Conservation (phyloP, 129 eudicot genomes). For the Oenanthe sinensis region DNA sequence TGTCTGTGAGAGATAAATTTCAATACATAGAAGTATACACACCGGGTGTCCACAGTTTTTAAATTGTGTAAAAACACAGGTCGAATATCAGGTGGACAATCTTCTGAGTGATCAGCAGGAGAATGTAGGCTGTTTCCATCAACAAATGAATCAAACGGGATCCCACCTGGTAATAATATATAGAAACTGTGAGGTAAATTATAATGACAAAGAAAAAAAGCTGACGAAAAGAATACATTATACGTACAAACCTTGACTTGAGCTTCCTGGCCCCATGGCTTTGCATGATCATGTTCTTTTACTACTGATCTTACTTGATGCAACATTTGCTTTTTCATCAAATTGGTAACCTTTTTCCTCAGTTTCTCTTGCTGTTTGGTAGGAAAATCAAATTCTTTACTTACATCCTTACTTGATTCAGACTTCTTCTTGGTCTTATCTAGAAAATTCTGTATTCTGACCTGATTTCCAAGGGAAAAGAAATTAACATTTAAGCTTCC, state of each 20-base stretch:
- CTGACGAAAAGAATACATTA: constrained; percentile 1
- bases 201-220: background rate
- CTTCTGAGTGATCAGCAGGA: constrained; percentile 65
- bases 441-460: constrained; percentile 58
- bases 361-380: constrained; percentile 43
- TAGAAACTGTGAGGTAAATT: background rate
- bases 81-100: constrained; percentile 81
- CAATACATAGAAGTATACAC: constrained; percentile 25
- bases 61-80: constrained; percentile 85
- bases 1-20: background rate
- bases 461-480: constrained; percentile 36
- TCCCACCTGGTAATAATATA: constrained; percentile 49
- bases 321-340: constrained; percentile 62
- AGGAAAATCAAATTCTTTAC: constrained; percentile 35
- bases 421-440: constrained; percentile 59
- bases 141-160: constrained; percentile 76
- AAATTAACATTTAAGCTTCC: background rate
- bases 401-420: constrained; percentile 35
- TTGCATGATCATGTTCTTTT: constrained; percentile 49
- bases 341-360: constrained; percentile 49
- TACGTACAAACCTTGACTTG: constrained; percentile 62
- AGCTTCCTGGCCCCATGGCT: constrained; percentile 91
- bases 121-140: constrained; percentile 88
- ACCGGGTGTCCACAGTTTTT: constrained; percentile 63
- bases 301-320: constrained; percentile 57